Evolutionary conservation across 345 rosid species (phyloP).

Genomic region (Leavenworthia alabamica): DNA sequence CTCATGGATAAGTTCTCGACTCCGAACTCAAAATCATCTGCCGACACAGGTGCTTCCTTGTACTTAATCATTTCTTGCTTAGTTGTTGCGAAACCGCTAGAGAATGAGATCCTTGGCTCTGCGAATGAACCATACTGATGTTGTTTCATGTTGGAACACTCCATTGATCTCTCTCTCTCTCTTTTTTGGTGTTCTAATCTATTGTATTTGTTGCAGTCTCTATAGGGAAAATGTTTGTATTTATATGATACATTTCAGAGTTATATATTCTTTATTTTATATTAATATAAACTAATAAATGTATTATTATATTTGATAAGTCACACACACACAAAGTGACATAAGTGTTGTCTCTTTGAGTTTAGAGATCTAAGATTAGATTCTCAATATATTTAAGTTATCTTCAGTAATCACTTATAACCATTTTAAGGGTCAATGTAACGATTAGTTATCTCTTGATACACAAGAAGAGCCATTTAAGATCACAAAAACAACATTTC

Average conservation of each 20-base stretch:
- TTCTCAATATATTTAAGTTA: conserved; percentile 14
- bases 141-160: conserved; percentile 42
- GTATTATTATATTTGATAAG: background rate
- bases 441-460: conserved; percentile 16
- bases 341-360: conserved; percentile 14
- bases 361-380: conserved; percentile 25
- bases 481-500: background rate
- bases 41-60: conserved; percentile 76
- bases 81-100: conserved; percentile 58
- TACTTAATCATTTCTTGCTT: conserved; percentile 37
- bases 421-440: conserved; percentile 7
- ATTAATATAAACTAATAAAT: background rate
- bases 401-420: conserved; percentile 8
- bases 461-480: conserved; percentile 18
- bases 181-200: background rate
- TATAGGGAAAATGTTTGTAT: background rate
- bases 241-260: conserved; percentile 11
- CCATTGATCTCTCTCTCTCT: conserved; percentile 9
- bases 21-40: conserved; percentile 65
- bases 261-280: background rate
- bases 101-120: conserved; percentile 95
- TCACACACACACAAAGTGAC: conserved; percentile 19
- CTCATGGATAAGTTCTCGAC: conserved; percentile 50
- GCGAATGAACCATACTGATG: conserved; percentile 35
- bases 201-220: conserved; percentile 4